Conservation (phyloP, 306 rosid genomes). For the Sicyos edulis region DNA sequence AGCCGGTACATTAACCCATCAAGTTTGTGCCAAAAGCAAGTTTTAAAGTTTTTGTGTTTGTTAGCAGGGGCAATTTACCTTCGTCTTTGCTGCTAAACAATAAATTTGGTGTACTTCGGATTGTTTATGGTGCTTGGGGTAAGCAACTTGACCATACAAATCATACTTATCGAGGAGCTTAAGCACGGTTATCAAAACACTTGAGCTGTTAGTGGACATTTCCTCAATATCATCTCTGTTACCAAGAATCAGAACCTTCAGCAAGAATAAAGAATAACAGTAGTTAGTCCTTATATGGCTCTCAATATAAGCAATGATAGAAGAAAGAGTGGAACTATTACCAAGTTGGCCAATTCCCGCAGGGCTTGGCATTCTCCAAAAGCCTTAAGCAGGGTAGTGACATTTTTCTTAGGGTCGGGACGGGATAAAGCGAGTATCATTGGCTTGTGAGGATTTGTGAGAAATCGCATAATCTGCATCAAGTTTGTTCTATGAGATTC, state of each 20-base stretch:
- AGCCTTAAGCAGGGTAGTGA: slow-evolving; percentile 74
- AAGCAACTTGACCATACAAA: slow-evolving; percentile 77
- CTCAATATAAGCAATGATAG: not conserved
- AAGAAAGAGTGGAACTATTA: slow-evolving; percentile 18
- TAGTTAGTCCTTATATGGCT: slow-evolving; percentile 15
- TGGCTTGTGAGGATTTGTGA: slow-evolving; percentile 88
- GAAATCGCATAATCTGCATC: slow-evolving; percentile 65
- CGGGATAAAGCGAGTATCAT: slow-evolving; percentile 77
- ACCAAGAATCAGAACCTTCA: slow-evolving; percentile 75
- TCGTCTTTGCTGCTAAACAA: slow-evolving; percentile 75
- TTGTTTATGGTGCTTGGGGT: slow-evolving; percentile 84
- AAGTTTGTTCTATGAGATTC: not conserved
- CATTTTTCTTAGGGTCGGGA: slow-evolving; percentile 89
- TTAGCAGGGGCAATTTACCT: slow-evolving; percentile 36
- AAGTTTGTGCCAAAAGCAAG: not conserved
- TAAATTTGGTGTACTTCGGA: slow-evolving; percentile 72
- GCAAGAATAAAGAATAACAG: slow-evolving; percentile 19
- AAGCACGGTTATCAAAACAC: slow-evolving; percentile 58
- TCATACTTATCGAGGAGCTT: slow-evolving; percentile 75
- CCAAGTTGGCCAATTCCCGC: slow-evolving; percentile 73
- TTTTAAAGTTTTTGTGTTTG: not conserved
- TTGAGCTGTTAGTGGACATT: slow-evolving; percentile 56
- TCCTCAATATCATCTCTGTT: slow-evolving; percentile 80
- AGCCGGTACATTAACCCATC: not conserved
- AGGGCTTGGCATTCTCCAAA: slow-evolving; percentile 69